A percentile compares a stretch with the other conserved stretches of the same genome.
Conservation (phyloP, 305 asterid genomes). For the Fraxinus velutina region DNA sequence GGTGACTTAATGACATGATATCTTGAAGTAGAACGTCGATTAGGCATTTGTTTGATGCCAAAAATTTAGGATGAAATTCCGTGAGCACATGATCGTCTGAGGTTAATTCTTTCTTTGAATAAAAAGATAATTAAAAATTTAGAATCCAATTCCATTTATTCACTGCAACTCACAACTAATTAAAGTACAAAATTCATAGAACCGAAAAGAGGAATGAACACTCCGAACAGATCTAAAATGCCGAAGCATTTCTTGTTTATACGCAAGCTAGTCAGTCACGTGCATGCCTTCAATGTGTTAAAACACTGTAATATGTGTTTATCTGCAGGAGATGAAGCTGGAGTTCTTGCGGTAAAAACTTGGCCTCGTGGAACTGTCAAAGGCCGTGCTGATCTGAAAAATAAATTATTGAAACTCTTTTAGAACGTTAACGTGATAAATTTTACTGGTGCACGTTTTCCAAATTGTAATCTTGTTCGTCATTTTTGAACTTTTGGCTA, state of each 20-base stretch:
- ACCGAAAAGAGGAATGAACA: background rate
- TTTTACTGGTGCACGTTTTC: background rate
- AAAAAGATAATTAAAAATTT: background rate
- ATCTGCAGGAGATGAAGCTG: constrained; percentile 37
- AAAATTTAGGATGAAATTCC: background rate
- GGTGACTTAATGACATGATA: background rate
- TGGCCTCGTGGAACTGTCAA: constrained; percentile 70
- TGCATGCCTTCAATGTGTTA: background rate
- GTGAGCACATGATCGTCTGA: background rate
- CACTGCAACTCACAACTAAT: constrained; percentile 14
- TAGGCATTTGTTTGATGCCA: background rate
- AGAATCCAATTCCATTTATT: constrained; percentile 21
- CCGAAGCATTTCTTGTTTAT: background rate
- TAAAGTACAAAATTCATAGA: constrained; percentile 9
- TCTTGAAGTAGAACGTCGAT: background rate
- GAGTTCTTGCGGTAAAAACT: constrained; percentile 47
- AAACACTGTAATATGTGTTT: constrained; percentile 2
- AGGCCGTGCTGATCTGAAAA: constrained; percentile 61
- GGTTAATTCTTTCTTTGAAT: background rate
- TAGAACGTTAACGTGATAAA: background rate
- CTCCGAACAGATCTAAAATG: constrained; percentile 5
- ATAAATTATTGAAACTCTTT: background rate
- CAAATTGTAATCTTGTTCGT: background rate
- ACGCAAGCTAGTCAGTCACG: background rate
- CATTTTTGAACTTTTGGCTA: background rate